These are phyloP conservation scores for Debaryomyces sp. DNA, from an alignment of 1,139 yeast genomes.

Conservation along the genomic window DNA sequence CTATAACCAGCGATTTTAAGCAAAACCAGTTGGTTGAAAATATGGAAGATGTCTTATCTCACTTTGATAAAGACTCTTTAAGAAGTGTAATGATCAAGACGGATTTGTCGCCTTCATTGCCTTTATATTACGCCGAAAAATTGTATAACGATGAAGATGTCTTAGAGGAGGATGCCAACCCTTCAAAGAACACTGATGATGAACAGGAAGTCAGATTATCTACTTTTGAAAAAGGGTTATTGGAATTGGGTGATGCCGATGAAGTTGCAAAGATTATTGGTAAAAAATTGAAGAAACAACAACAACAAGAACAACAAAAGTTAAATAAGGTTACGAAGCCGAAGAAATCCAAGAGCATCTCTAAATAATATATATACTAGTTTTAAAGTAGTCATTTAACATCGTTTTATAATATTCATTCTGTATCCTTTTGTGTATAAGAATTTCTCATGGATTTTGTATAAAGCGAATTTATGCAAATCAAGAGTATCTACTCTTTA, in stretches of 20 bases:
- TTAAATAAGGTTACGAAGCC: constrained; percentile 17
- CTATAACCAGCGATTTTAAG: constrained; percentile 39
- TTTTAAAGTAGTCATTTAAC: constrained; percentile 5
- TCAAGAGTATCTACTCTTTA: not conserved
- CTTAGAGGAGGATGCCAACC: constrained; percentile 20
- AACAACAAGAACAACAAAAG: constrained; percentile 14
- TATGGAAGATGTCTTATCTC: constrained; percentile 55
- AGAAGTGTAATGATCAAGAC: constrained; percentile 74
- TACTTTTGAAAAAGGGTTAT: constrained; percentile 72
- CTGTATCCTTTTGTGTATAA: constrained; percentile 1
- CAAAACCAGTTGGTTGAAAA: constrained; percentile 51
- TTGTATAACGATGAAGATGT: constrained; percentile 47
- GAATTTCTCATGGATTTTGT: not conserved
- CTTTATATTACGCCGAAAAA: constrained; percentile 70
- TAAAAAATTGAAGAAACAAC: constrained; percentile 31
- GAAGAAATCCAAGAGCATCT: constrained; percentile 8
- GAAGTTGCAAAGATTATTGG: constrained; percentile 55
- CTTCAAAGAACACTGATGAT: constrained; percentile 19
- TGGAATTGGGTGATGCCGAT: constrained; percentile 78
- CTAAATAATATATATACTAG: constrained; percentile 3
- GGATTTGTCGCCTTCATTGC: constrained; percentile 76
- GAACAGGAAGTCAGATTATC: constrained; percentile 48
- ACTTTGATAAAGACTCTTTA: constrained; percentile 46
- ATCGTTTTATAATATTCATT: not conserved
- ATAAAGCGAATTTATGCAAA: not conserved